These are phyloP conservation scores for Ailanthus altissimus DNA, from an alignment of 345 rosid species.

Conservation along the genomic window DNA sequence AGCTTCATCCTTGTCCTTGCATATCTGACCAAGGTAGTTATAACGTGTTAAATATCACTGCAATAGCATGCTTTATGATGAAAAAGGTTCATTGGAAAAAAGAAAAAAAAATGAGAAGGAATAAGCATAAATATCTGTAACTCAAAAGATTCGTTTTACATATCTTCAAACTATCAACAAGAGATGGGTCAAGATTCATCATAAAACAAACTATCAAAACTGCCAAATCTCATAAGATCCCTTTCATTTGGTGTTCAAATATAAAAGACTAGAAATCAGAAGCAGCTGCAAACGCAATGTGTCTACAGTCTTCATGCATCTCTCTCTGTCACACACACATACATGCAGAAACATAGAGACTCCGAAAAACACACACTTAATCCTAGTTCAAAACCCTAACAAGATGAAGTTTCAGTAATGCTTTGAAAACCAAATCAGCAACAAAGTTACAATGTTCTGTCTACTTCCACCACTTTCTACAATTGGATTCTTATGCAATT, in stretches of 20 bases:
- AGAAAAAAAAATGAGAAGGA: constrained; percentile 14
- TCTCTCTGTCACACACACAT: not conserved
- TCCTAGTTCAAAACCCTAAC: not conserved
- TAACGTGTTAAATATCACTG: constrained; percentile 7
- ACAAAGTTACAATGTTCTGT: not conserved
- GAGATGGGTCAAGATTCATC: too few species aligned
- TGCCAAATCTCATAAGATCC: not conserved
- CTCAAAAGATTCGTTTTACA: too few species aligned
- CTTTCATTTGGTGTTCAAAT: not conserved
- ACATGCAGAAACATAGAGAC: not conserved
- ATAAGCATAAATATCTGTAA: constrained; percentile 1
- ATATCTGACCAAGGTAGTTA: constrained; percentile 42
- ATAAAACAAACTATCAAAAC: too few species aligned
- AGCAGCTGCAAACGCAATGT: not conserved
- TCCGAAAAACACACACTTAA: not conserved
- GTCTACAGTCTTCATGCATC: not conserved
- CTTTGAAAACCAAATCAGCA: not conserved
- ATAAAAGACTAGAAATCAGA: not conserved
- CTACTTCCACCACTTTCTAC: not conserved
- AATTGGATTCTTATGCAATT: not conserved
- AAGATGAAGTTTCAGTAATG: not conserved
- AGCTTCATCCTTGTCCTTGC: constrained; percentile 79
- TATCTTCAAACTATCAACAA: too few species aligned
- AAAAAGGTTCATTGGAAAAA: not conserved
- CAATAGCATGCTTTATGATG: not conserved